Conservation (phyloP, 345 rosid genomes). For the Triadica sebifera region DNA sequence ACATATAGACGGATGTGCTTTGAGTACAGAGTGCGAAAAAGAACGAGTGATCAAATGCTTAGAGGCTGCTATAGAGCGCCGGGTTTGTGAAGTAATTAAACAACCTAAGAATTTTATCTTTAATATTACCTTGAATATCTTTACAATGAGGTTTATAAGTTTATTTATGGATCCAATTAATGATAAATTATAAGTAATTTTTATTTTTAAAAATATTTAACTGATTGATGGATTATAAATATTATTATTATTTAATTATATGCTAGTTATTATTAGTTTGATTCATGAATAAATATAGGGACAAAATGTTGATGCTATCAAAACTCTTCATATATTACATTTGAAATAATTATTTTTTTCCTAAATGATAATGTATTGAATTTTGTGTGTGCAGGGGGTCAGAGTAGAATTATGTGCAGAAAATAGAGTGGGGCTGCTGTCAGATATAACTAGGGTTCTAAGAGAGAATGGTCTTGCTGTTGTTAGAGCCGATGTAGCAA, state of each 20-base stretch:
- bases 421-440: slow-evolving; percentile 56
- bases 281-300: too few relatives aligned
- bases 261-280: neutral
- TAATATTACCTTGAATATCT: too few relatives aligned
- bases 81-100: slow-evolving; percentile 46
- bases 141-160: too few relatives aligned
- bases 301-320: too few relatives aligned
- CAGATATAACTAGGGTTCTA: slow-evolving; percentile 63
- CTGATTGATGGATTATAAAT: too few relatives aligned
- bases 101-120: neutral
- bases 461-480: slow-evolving; percentile 66
- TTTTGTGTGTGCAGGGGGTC: slow-evolving; percentile 42
- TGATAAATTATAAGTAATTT: too few relatives aligned
- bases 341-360: neutral
- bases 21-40: slow-evolving; percentile 36
- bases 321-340: too few relatives aligned
- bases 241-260: too few relatives aligned
- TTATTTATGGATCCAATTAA: too few relatives aligned
- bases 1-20: slow-evolving; percentile 34
- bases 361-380: too few relatives aligned
- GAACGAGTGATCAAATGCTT: slow-evolving; percentile 50
- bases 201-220: too few relatives aligned
- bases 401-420: slow-evolving; percentile 55
- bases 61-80: slow-evolving; percentile 54
- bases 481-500: slow-evolving; percentile 65